A percentile compares a stretch with the other conserved stretches of the same genome.
Evolutionary conservation across 2,329 filamentous ascomycete genomes (phyloP).

Genomic region (Fusarium sp.): DNA sequence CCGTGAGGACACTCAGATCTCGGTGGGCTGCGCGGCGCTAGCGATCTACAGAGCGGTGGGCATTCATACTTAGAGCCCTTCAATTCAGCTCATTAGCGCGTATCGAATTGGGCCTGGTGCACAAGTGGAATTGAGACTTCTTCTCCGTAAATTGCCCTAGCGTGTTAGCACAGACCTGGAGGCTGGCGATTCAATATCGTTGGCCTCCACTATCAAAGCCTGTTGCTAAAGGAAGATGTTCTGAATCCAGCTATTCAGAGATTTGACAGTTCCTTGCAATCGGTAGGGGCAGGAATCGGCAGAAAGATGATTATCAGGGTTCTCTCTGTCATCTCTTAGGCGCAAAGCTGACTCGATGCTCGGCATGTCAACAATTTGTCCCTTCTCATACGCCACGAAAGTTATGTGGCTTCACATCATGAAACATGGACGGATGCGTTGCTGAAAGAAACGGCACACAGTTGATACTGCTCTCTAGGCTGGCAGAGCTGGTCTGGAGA

Average conservation of each 20-base stretch:
- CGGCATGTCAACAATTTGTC: not conserved
- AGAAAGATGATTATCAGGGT: not conserved
- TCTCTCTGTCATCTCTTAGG: not conserved
- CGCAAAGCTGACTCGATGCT: conserved; percentile 13
- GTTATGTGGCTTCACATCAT: conserved; percentile 24
- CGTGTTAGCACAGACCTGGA: conserved; percentile 16
- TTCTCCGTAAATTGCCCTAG: conserved; percentile 21
- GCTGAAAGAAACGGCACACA: conserved; percentile 1
- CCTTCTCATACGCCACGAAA: not conserved
- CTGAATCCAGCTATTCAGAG: conserved; percentile 1
- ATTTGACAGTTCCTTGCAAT: conserved; percentile 22
- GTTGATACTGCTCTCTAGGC: conserved; percentile 11
- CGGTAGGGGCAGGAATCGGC: conserved; percentile 25
- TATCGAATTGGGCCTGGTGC: conserved; percentile 27
- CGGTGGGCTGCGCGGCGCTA: conserved; percentile 43
- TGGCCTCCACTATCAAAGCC: conserved; percentile 16
- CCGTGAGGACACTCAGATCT: conserved; percentile 41
- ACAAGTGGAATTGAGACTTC: conserved; percentile 19
- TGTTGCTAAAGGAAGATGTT: conserved; percentile 16
- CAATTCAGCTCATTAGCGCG: conserved; percentile 44
- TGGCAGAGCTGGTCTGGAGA: not conserved
- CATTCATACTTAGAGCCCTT: conserved; percentile 28
- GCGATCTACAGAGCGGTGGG: conserved; percentile 45
- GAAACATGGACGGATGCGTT: conserved; percentile 18
- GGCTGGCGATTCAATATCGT: conserved; percentile 20